A percentile compares a stretch with the other conserved stretches of the same genome.
Conservation (phyloP, 371 early-diverging fungal genomes). For the Actinomortierella ambigua region DNA sequence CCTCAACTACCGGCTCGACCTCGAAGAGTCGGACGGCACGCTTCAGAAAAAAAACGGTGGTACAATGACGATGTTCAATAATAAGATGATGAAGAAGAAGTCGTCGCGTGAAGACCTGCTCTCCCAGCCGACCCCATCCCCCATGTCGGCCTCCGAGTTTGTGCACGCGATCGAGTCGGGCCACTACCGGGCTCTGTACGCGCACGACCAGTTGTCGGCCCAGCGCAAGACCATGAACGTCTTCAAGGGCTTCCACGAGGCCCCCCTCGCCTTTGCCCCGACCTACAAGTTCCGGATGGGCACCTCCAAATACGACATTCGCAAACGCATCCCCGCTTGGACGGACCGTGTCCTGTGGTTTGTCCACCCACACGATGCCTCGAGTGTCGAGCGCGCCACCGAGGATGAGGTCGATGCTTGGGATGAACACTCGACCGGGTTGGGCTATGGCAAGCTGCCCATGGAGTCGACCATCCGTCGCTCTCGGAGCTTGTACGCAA, state of each 20-base stretch:
- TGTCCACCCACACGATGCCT: slow-evolving; percentile 26
- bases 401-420: slow-evolving; percentile 38
- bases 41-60: slow-evolving; percentile 25
- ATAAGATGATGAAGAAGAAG: neutral
- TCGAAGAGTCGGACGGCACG: slow-evolving; percentile 50
- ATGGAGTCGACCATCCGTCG: slow-evolving; percentile 12
- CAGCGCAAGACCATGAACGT: slow-evolving; percentile 52
- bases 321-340: slow-evolving; percentile 68
- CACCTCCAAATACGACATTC: slow-evolving; percentile 49
- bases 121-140: slow-evolving; percentile 29
- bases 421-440: slow-evolving; percentile 30
- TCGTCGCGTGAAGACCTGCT: slow-evolving; percentile 15
- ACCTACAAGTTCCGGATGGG: slow-evolving; percentile 69
- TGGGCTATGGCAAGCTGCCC: slow-evolving; percentile 25
- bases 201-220: slow-evolving; percentile 59
- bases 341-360: slow-evolving; percentile 71
- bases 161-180: slow-evolving; percentile 28
- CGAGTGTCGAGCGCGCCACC: slow-evolving; percentile 16
- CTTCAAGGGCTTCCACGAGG: slow-evolving; percentile 61
- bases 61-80: neutral
- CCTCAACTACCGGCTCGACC: slow-evolving; percentile 69
- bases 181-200: slow-evolving; percentile 36
- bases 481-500: neutral
- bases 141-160: slow-evolving; percentile 29
- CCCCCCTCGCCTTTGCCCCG: slow-evolving; percentile 60